phyloP scores from a whole-genome alignment of 768 basidiomycete genomes.

The Epithele typhae region DNA sequence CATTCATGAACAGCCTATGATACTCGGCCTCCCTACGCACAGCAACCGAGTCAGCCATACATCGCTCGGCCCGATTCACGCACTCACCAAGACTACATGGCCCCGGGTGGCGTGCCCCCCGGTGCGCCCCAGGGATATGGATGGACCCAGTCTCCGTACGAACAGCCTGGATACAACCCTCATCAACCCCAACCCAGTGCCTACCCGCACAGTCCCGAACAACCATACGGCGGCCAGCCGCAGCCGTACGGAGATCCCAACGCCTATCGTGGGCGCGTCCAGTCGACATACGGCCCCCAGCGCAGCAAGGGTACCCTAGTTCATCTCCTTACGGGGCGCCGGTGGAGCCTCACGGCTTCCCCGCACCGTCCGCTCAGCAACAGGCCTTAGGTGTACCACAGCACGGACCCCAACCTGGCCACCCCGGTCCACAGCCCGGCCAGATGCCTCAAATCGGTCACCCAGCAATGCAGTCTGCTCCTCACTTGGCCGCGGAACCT shows the following conservation, averaged over 20 bases:
- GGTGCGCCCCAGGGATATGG: conserved; percentile 41
- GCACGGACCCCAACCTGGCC: not conserved
- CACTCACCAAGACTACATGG: conserved; percentile 27
- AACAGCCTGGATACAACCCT: conserved; percentile 39
- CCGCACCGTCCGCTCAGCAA: conserved; percentile 3
- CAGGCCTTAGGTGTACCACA: too few relatives aligned
- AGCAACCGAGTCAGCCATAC: conserved; percentile 21
- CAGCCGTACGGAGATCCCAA: conserved; percentile 21
- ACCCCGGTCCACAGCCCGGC: conserved; percentile 8
- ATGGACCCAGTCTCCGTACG: conserved; percentile 46
- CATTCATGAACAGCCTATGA: conserved; percentile 48
- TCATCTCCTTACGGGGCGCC: conserved; percentile 19
- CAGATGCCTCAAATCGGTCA: not conserved
- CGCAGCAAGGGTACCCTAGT: conserved; percentile 20
- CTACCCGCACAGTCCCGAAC: conserved; percentile 26
- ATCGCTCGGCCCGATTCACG: conserved; percentile 29
- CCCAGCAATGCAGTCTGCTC: not conserved
- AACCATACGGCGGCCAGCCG: conserved; percentile 20
- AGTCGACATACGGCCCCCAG: conserved; percentile 24
- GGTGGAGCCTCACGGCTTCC: conserved; percentile 17
- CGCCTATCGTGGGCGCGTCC: conserved; percentile 22
- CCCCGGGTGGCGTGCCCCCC: conserved; percentile 24
- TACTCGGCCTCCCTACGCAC: conserved; percentile 27
- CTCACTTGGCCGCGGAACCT: conserved; percentile 15
- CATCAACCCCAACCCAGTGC: conserved; percentile 30